Evolutionary conservation across 2,329 filamentous ascomycete genomes (phyloP).

Genomic region (Calycina marina): DNA sequence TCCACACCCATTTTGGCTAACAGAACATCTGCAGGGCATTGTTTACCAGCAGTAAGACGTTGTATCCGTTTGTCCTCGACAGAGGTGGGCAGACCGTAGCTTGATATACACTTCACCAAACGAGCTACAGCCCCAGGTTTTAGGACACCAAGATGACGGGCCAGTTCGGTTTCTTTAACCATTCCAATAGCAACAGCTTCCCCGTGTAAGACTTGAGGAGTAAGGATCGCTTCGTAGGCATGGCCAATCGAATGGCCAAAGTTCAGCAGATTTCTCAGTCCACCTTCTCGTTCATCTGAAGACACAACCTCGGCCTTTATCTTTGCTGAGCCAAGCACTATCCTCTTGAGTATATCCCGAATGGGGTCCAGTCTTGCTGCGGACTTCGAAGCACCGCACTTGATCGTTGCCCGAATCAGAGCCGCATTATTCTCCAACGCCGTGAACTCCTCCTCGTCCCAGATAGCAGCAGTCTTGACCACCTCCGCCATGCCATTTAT

Average conservation of each 20-base stretch:
- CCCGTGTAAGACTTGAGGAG: conserved; percentile 87
- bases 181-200: conserved; percentile 96
- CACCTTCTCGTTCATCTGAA: conserved; percentile 84
- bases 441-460: conserved; percentile 77
- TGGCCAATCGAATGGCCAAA: conserved; percentile 98
- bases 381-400: conserved; percentile 38
- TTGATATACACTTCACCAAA: conserved; percentile 84
- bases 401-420: conserved; percentile 59
- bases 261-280: conserved; percentile 85
- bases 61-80: conserved; percentile 71
- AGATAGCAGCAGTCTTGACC: conserved; percentile 93
- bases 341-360: conserved; percentile 52
- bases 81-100: conserved; percentile 79
- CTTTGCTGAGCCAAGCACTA: conserved; percentile 72
- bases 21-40: conserved; percentile 73
- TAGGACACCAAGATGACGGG: conserved; percentile 74
- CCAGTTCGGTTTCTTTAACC: conserved; percentile 93
- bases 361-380: conserved; percentile 53
- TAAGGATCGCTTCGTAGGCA: conserved; percentile 87
- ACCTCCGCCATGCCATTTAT: conserved; percentile 99
- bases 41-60: conserved; percentile 71
- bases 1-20: conserved; percentile 93
- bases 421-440: conserved; percentile 70
- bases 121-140: conserved; percentile 79
- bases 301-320: conserved; percentile 94